Conservation (phyloP, 2,329 filamentous ascomycete species). For the Lasiodiplodia hormozganensis region DNA sequence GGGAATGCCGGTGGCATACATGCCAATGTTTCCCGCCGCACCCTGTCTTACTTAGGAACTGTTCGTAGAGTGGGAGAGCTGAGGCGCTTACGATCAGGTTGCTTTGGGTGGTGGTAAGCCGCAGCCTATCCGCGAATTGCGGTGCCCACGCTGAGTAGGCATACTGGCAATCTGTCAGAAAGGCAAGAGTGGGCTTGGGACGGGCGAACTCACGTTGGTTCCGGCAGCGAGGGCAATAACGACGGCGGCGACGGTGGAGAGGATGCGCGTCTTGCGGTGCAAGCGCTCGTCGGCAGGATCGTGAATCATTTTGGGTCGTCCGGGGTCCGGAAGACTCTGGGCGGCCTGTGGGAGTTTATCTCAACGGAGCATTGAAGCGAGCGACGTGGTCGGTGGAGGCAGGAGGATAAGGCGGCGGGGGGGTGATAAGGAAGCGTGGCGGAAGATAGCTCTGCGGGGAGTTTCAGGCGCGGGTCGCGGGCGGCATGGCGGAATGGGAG, state of each 20-base stretch:
- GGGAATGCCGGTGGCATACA: conserved; percentile 91
- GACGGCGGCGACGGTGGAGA: conserved; percentile 86
- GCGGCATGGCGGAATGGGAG: conserved; percentile 1
- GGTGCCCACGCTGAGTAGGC: conserved; percentile 98
- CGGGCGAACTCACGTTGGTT: conserved; percentile 73
- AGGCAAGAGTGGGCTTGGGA: neutral
- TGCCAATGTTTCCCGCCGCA: conserved; percentile 84
- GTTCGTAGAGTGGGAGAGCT: conserved; percentile 12
- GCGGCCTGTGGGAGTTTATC: neutral
- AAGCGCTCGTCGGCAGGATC: conserved; percentile 51
- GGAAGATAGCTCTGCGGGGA: neutral
- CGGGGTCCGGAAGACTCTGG: conserved; percentile 21
- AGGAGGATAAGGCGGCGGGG: neutral
- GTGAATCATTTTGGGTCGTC: conserved; percentile 21
- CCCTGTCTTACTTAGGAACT: conserved; percentile 49
- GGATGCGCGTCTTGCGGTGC: conserved; percentile 70
- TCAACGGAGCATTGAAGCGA: conserved; percentile 22
- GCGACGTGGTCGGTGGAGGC: conserved; percentile 1
- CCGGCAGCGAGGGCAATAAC: conserved; percentile 87
- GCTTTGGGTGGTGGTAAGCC: conserved; percentile 88
- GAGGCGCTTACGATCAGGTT: conserved; percentile 77
- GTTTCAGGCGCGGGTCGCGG: neutral
- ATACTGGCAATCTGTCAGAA: conserved; percentile 69
- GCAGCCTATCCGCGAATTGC: conserved; percentile 86
- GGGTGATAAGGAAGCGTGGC: conserved; percentile 15